Base-by-base conservation (phyloP, 495 filamentous ascomycete species). In the Penicillium lagena region DNA sequence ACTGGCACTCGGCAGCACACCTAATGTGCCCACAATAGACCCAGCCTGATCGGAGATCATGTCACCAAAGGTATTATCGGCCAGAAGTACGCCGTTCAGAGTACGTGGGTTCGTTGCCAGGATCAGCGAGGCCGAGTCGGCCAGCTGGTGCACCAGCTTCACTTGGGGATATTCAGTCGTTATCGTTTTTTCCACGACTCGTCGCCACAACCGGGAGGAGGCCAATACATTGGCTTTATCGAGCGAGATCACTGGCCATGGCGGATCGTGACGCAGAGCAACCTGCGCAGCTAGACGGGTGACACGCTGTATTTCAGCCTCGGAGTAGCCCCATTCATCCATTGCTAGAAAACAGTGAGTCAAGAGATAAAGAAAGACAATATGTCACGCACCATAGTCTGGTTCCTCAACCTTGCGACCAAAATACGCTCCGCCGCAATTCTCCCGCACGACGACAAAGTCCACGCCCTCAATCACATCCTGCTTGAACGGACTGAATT, bases 171-270 rank as follows among this genome's bases (percentile, higher is more conserved):
- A 77, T 52, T 77, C 72, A 1, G 55, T 53, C 10, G 50, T 53
- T 52, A 78, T 73, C 1, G 66, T 64, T 46, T 69, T 60, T 11
- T 66, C 59, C 9, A 71, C 66, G 3, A 73, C 67, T 3, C 64
- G 54, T 6, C 74, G 58, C 74, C 72, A 77, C 9, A 77, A 59
- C 2, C 72, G 61, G n/a, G 67, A 70, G 10, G 60, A 69, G 10
- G 74, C 72, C 6, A 77, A 58, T 4, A 77, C 74, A 49, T 77
- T 77, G 0, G 72, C 74, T 44, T 76, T 77, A 50, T 77, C 74
- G 15, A 67, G 56, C 2, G 65, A 68, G 42, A 70, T 68, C 1
- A 74, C 66, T 9, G 66, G 66, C 59, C 66, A 66, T 1, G 67
- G 66, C n/a, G 68, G 68, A 44, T 69, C 49, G 37, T 68, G 63